Percentiles rank a stretch among this genome's conserved stretches.
These are phyloP conservation scores for Saccharomyces hybrid DNA, from an alignment of 1,139 yeast species.

Conservation along the genomic window DNA sequence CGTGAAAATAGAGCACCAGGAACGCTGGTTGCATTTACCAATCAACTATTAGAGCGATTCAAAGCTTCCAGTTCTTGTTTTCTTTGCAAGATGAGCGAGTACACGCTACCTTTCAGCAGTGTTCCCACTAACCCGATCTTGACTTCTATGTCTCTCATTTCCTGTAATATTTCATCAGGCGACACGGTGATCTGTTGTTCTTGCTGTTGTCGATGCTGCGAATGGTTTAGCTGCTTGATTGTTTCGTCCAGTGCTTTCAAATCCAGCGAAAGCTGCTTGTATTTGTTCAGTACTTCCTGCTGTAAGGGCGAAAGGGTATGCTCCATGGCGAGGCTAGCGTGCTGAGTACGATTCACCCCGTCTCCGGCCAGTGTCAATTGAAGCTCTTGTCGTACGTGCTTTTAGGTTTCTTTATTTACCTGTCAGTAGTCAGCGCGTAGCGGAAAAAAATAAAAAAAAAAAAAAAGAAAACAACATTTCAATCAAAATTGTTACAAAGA, in stretches of 20 bases:
- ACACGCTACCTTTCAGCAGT: slow-evolving; percentile 61
- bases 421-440: not conserved
- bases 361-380: not conserved
- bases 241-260: slow-evolving; percentile 26
- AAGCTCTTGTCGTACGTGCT: not conserved
- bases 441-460: not conserved
- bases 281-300: slow-evolving; percentile 25
- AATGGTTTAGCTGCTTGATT: slow-evolving; percentile 20
- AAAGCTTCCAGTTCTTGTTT: slow-evolving; percentile 16
- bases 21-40: not conserved
- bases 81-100: slow-evolving; percentile 44
- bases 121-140: slow-evolving; percentile 61
- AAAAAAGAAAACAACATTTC: not conserved
- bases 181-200: slow-evolving; percentile 11
- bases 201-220: not conserved
- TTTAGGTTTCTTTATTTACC: not conserved
- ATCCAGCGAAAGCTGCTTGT: slow-evolving; percentile 21
- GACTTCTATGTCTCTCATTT: slow-evolving; percentile 49
- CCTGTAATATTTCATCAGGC: slow-evolving; percentile 27
- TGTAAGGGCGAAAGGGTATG: slow-evolving; percentile 18
- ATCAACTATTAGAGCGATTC: not conserved
- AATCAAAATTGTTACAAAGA: too few relatives aligned
- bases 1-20: not conserved
- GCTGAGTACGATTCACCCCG: not conserved
- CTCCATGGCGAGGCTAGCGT: not conserved